Conservation (phyloP, 192 early-diverging fungal genomes). For the Dimargaris cristalligena region DNA sequence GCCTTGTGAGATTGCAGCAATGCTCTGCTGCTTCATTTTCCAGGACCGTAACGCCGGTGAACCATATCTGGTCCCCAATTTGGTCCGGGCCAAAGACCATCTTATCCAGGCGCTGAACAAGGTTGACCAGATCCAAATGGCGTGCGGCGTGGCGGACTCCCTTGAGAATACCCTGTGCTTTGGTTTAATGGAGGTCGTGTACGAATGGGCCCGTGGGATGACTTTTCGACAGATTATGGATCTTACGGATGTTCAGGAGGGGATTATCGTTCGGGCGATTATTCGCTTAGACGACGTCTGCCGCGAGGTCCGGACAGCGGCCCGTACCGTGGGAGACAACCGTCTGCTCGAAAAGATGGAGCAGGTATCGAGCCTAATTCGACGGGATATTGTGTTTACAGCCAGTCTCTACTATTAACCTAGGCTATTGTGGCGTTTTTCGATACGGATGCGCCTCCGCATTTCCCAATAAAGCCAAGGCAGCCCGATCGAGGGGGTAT, state of each 20-base stretch:
- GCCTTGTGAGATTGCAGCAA: constrained; percentile 64
- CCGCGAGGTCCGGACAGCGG: constrained; percentile 74
- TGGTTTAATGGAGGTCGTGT: constrained; percentile 90
- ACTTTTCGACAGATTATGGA: constrained; percentile 89
- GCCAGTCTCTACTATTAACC: constrained; percentile 81
- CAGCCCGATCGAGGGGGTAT: too few relatives aligned
- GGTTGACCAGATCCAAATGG: constrained; percentile 71
- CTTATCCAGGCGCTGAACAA: constrained; percentile 52
- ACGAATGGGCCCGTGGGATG: constrained; percentile 78
- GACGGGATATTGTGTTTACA: constrained; percentile 95
- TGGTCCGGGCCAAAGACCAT: constrained; percentile 48
- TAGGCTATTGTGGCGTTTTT: too few relatives aligned
- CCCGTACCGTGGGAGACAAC: constrained; percentile 86
- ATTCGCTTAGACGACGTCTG: constrained; percentile 78
- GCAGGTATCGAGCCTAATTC: constrained; percentile 78
- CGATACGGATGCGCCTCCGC: too few relatives aligned
- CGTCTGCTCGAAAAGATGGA: constrained; percentile 91
- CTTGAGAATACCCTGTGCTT: constrained; percentile 75
- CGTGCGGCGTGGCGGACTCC: constrained; percentile 68
- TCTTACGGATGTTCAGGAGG: constrained; percentile 91
- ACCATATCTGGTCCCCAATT: too few relatives aligned
- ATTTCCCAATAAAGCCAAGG: too few relatives aligned
- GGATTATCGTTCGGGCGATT: constrained; percentile 79
- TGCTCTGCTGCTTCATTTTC: constrained; percentile 87
- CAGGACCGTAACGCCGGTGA: constrained; percentile 50